Evolutionary conservation across 495 filamentous ascomycete species (phyloP), one percentile per base, ranked within the genome.

Genomic region (Penicillium salamii): DNA sequence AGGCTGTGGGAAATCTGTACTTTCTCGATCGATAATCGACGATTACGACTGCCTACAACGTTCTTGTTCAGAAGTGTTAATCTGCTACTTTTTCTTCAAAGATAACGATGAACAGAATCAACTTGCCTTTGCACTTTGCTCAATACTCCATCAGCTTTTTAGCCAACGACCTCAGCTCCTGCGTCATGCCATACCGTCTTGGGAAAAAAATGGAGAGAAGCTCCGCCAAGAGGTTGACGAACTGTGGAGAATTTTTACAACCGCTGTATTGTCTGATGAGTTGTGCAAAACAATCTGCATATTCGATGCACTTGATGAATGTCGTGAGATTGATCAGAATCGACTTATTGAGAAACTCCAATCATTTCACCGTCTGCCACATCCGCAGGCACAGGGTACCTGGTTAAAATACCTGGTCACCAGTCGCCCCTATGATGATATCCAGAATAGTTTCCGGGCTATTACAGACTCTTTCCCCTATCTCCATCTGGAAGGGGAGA

Each of bases 1-100:
- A 33, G 71, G 71, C 21, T 75, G 66, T 50, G 69, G 72, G 1
- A 78, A 78, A 46, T 71, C 72, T 46, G 70, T 78, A 2, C 45
- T 77, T 7, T 42, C 67, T 1, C 53, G 56, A 52, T 67, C 59
- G n/a, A 57, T 76, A 7, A 54, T 71, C 7, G 66, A 74, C 28
- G 34, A 58, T 15, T 29, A 58, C 41, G 42, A n/a, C n/a, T n/a
- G n/a, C n/a, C n/a, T 65, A 2, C 34, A 55, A 15, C 18, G 1
- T 14, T 24, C 41, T 1, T 14, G 18, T 29, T 19, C 49, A 8
- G 39, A 37, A 24, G 52, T 52, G 18, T 54, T 52, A 20, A 37
- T 72, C 9, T 75, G 67, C 49, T 75, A 71, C 55, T 76, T 77
- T 46, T 78, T 77, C 40, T 77, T 74, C 53, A 72, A 73, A 35